Conservation (phyloP, 2,329 filamentous ascomycete species). For the Xylariales sp. region DNA sequence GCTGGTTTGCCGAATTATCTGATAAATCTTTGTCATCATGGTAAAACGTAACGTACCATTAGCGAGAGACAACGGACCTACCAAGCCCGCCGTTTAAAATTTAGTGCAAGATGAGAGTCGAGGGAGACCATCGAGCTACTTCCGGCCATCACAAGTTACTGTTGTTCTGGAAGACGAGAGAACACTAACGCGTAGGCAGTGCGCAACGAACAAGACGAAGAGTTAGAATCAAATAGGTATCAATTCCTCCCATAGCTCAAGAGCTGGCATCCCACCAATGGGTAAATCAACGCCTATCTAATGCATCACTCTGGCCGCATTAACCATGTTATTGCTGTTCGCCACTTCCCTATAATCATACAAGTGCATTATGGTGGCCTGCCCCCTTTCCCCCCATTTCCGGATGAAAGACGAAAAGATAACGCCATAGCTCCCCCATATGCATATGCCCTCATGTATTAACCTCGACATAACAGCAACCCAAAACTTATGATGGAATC, state of each 20-base stretch:
- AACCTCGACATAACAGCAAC: conserved; percentile 11
- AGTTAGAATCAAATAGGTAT: conserved; percentile 27
- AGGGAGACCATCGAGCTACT: too few species aligned
- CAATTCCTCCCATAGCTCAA: conserved; percentile 12
- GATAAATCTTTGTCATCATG: neutral
- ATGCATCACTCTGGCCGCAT: conserved; percentile 39
- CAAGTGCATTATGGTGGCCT: conserved; percentile 22
- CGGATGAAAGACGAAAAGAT: conserved; percentile 5
- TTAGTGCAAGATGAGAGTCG: neutral
- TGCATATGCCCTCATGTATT: conserved; percentile 19
- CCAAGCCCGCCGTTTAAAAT: neutral
- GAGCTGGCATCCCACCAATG: neutral
- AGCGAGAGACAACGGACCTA: neutral
- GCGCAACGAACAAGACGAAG: neutral
- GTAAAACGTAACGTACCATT: neutral
- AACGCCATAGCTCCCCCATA: conserved; percentile 30
- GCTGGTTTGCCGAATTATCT: neutral
- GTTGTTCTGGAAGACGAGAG: too few species aligned
- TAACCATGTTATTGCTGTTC: conserved; percentile 16
- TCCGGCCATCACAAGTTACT: neutral
- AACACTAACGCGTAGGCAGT: neutral
- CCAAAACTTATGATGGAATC: neutral
- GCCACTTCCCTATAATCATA: conserved; percentile 28
- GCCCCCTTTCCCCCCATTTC: conserved; percentile 4
- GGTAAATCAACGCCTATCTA: conserved; percentile 46